Conservation (phyloP, 306 rosid genomes). For the Oemleria cerasiformis region DNA sequence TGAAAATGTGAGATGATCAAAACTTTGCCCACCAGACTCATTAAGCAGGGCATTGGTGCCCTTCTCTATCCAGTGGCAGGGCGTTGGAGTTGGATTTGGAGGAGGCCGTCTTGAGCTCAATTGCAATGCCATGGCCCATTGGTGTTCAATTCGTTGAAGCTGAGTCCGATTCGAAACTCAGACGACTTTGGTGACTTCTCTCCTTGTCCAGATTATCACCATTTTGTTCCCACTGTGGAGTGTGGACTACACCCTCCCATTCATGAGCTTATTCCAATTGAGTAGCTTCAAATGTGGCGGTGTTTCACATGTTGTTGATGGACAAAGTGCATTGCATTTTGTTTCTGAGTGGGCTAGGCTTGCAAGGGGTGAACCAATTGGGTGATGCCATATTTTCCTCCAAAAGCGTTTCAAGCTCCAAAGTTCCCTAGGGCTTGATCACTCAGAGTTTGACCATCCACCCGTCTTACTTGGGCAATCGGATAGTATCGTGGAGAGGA, state of each 20-base stretch:
- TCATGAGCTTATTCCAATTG: conserved; percentile 52
- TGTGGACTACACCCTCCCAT: conserved; percentile 42
- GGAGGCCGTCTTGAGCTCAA: conserved; percentile 50
- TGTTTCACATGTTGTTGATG: conserved; percentile 56
- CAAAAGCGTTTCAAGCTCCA: conserved; percentile 10
- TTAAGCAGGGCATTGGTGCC: conserved; percentile 45
- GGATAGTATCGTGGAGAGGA: conserved; percentile 30
- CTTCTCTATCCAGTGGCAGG: conserved; percentile 59
- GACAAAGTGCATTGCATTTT: conserved; percentile 43
- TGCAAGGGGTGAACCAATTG: conserved; percentile 40
- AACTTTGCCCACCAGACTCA: conserved; percentile 32
- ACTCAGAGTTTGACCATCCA: conserved; percentile 23
- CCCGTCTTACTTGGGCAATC: conserved; percentile 23
- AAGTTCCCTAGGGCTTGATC: conserved; percentile 16
- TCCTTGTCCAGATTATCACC: conserved; percentile 12
- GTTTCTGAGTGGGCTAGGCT: conserved; percentile 47
- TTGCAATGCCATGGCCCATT: conserved; percentile 38
- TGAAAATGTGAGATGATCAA: not conserved
- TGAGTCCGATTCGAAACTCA: conserved; percentile 25
- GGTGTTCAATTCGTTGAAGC: conserved; percentile 46
- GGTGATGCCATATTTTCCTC: conserved; percentile 40
- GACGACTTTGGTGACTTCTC: conserved; percentile 39
- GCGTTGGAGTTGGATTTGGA: conserved; percentile 41
- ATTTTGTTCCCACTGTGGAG: conserved; percentile 20
- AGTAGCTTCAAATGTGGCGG: conserved; percentile 59